Evolutionary conservation across 805 yeast species (phyloP), one percentile per base, ranked within the genome.

Genomic region (Metschnikowia lachancei): DNA sequence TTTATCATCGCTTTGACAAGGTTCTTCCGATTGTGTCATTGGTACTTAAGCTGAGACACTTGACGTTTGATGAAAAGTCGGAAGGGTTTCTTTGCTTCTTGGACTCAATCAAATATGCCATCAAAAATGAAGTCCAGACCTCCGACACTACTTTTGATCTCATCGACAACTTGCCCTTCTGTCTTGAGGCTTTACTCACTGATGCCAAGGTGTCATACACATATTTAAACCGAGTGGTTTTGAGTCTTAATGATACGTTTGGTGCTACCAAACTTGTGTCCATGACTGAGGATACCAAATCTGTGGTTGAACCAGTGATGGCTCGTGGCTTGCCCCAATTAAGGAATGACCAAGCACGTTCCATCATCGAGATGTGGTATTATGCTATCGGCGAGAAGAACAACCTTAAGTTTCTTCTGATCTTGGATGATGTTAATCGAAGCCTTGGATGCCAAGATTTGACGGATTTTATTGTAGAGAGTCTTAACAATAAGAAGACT

Each of bases 181-280:
- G 61, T 7, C 51, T 67, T 32, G 57, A 56, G 11, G 43, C 47
- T 7, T 52, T 68, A 32, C 61, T 66, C 36, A 46, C 48, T 14
- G 38, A 32, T 33, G 53, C 51, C 35, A 28, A 41, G 0, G 31
- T 58, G 8, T 39, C 64, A 0, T 62, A 51, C 42, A 63, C 60
- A 3, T 39, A 42, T n/a, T 46, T 62, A 1, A 55, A 59, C 42
- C 61, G 58, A 34, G 45, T 67, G 6, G 36, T 67, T 3, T 51
- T 60, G n/a, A 57, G 53, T 29, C 55, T 69, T 36, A 62, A 59
- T 28, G 72, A 67, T 29, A 61, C 71, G 0, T 69, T 69, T 52
- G 66, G 63, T 18, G 61, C 69, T 2, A 36, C 57, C 3, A 43
- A 50, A 26, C 54, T 64, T 38, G 50, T 64, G 2, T 39, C 50